phyloP scores from a whole-genome alignment of 164 flowering plant species.

The Vitis labrusca region DNA sequence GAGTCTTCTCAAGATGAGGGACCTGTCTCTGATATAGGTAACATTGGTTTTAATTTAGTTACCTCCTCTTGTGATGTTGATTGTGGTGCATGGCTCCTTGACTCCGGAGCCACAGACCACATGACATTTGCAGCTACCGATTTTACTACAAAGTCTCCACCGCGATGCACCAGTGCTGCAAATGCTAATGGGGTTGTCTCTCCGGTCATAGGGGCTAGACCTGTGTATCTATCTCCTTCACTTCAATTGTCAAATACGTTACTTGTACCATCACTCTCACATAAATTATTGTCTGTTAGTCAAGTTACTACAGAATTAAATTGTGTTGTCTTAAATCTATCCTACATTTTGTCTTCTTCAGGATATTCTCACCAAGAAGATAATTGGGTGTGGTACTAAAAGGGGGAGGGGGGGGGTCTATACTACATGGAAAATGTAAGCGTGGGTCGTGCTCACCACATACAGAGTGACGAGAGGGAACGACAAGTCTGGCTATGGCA shows the following conservation, averaged over 20 bases:
- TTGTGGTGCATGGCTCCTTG: neutral
- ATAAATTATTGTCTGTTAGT: constrained; percentile 12
- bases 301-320: constrained; percentile 9
- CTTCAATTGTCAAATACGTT: constrained; percentile 4
- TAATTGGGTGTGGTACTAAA: constrained; percentile 7
- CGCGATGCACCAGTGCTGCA: neutral
- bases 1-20: too few species aligned
- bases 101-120: constrained; percentile 3
- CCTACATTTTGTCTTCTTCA: too few species aligned
- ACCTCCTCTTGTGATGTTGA: neutral
- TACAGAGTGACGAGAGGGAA: neutral
- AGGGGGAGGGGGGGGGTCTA: neutral
- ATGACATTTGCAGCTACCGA: constrained; percentile 3
- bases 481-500: neutral
- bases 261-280: constrained; percentile 2
- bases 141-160: neutral
- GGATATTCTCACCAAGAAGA: too few species aligned
- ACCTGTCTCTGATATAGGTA: neutral
- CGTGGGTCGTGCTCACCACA: neutral
- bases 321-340: constrained; percentile 1
- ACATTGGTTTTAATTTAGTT: neutral
- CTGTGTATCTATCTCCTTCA: constrained; percentile 3
- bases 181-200: constrained; percentile 14
- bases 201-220: constrained; percentile 3
- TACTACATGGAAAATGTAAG: constrained; percentile 13